A percentile compares a stretch with the other conserved stretches of the same genome.
Conservation (phyloP, 768 basidiomycete species). For the Pholiota conissans region DNA sequence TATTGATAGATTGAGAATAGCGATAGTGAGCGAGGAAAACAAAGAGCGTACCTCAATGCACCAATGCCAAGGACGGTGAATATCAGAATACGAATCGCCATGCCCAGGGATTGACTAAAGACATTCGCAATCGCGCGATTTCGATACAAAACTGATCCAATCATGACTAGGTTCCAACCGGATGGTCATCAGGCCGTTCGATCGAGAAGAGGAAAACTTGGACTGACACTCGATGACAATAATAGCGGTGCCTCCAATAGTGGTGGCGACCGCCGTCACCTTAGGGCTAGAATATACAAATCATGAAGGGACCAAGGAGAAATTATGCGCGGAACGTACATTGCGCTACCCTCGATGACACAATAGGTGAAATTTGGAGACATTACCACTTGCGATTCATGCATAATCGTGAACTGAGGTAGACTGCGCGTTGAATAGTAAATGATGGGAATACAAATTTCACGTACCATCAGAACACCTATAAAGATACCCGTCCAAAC, state of each 20-base stretch:
- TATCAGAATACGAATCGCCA: conserved; percentile 29
- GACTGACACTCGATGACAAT: conserved; percentile 27
- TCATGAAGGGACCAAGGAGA: not conserved
- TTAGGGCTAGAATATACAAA: conserved; percentile 19
- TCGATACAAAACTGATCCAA: conserved; percentile 24
- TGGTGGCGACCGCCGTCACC: conserved; percentile 26
- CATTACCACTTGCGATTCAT: conserved; percentile 20
- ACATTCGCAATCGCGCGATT: conserved; percentile 24
- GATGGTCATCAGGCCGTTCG: not conserved
- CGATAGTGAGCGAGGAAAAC: not conserved
- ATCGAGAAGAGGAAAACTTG: not conserved
- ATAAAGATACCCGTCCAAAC: conserved; percentile 26
- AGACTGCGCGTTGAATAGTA: not conserved
- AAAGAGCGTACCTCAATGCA: conserved; percentile 17
- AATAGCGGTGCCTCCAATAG: conserved; percentile 19
- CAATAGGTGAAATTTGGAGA: conserved; percentile 31
- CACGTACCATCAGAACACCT: conserved; percentile 26
- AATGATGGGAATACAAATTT: not conserved
- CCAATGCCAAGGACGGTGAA: conserved; percentile 24
- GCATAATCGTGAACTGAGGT: conserved; percentile 24
- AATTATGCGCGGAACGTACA: conserved; percentile 13
- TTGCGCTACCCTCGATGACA: conserved; percentile 19
- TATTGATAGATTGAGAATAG: not conserved
- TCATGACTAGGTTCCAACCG: conserved; percentile 16
- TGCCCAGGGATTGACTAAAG: conserved; percentile 24